Conservation (phyloP, 2,329 filamentous ascomycete genomes). For the Bipolaris cookei region DNA sequence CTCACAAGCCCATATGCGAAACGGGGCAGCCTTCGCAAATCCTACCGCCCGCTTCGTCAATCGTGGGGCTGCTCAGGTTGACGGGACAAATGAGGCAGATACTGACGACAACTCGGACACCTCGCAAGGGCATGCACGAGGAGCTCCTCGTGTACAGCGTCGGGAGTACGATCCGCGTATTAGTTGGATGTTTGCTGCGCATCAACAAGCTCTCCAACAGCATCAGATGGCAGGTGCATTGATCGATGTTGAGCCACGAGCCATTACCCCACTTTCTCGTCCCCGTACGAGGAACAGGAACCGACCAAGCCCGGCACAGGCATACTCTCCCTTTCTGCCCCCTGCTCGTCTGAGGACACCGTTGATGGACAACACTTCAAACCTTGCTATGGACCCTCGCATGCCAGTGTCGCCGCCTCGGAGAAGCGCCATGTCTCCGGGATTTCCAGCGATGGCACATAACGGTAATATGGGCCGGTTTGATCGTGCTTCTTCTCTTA, state of each 20-base stretch:
- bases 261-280: slow-evolving; percentile 49
- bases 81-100: slow-evolving; percentile 40
- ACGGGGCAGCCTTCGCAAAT: slow-evolving; percentile 31
- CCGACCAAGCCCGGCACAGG: slow-evolving; percentile 45
- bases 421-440: slow-evolving; percentile 33
- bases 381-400: slow-evolving; percentile 28
- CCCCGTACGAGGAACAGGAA: slow-evolving; percentile 50
- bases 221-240: slow-evolving; percentile 40
- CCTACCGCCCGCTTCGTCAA: slow-evolving; percentile 34
- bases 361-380: slow-evolving; percentile 40
- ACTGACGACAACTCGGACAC: slow-evolving; percentile 50
- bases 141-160: slow-evolving; percentile 33
- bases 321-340: slow-evolving; percentile 45
- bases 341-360: slow-evolving; percentile 46
- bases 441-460: slow-evolving; percentile 22
- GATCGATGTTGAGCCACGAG: slow-evolving; percentile 47
- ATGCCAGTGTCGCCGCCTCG: slow-evolving; percentile 42
- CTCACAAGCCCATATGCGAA: slow-evolving; percentile 46
- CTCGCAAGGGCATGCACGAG: slow-evolving; percentile 40
- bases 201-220: slow-evolving; percentile 48
- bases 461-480: slow-evolving; percentile 22
- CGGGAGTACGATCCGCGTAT: slow-evolving; percentile 51
- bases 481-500: slow-evolving; percentile 38
- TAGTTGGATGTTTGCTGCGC: slow-evolving; percentile 52
- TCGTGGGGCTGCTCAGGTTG: slow-evolving; percentile 31